Conservation (phyloP, 2,329 filamentous ascomycete genomes). For the Colletotrichum orbiculare region DNA sequence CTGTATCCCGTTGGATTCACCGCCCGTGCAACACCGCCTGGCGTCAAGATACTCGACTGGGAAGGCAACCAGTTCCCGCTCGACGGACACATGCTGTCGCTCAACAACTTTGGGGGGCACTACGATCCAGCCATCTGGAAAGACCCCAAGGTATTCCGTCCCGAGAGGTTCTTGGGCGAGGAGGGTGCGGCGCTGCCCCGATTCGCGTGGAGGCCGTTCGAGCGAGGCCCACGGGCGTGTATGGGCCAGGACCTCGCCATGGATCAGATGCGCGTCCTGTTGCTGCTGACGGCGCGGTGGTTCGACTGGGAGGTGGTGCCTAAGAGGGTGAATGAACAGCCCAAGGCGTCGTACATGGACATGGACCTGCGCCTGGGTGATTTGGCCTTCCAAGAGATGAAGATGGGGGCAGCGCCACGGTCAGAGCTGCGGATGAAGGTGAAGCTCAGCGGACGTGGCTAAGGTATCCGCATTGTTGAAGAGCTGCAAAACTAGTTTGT, state of each 20-base stretch:
- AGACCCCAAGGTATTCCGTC: slow-evolving; percentile 50
- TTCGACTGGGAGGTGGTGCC: slow-evolving; percentile 41
- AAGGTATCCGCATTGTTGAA: too few relatives aligned
- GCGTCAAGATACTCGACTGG: slow-evolving; percentile 48
- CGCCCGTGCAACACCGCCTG: slow-evolving; percentile 45
- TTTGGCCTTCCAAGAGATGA: slow-evolving; percentile 34
- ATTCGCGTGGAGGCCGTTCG: slow-evolving; percentile 43
- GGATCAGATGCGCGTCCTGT: slow-evolving; percentile 43
- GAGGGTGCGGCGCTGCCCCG: slow-evolving; percentile 29
- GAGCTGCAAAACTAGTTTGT: too few relatives aligned
- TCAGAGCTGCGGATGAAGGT: slow-evolving; percentile 18
- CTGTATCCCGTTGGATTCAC: slow-evolving; percentile 60
- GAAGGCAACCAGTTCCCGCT: slow-evolving; percentile 51
- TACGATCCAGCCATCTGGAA: slow-evolving; percentile 49
- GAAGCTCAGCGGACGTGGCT: not conserved
- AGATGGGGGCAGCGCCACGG: slow-evolving; percentile 30
- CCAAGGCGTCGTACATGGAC: slow-evolving; percentile 36
- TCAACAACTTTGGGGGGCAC: slow-evolving; percentile 42
- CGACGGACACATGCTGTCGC: slow-evolving; percentile 42
- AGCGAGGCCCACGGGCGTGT: slow-evolving; percentile 47
- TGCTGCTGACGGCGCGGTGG: slow-evolving; percentile 37
- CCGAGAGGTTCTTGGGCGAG: slow-evolving; percentile 51
- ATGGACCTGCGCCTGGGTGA: slow-evolving; percentile 41
- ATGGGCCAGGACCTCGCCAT: slow-evolving; percentile 49
- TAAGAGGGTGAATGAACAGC: slow-evolving; percentile 23